Conservation (phyloP, 805 yeast species). For the Lipomyces sp. region DNA sequence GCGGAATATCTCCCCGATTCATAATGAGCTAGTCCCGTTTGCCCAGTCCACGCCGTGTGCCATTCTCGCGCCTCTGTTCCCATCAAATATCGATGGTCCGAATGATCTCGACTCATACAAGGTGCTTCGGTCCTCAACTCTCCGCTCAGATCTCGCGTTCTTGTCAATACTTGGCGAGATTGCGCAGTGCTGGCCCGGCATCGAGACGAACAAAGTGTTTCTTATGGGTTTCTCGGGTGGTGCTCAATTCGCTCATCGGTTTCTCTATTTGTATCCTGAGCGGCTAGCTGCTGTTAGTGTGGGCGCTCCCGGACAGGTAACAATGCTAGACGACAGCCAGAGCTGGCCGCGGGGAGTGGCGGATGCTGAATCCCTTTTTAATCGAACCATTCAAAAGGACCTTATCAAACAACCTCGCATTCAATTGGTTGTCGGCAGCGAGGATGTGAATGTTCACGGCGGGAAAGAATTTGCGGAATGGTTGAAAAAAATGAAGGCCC, state of each 20-base stretch:
- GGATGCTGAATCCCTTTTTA: neutral
- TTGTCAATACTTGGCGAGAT: neutral
- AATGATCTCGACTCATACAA: neutral
- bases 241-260: neutral
- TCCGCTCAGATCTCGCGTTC: neutral
- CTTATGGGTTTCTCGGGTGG: neutral
- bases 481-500: no score
- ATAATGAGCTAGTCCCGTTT: no score
- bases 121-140: neutral
- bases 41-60: no score
- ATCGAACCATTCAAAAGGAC: no score
- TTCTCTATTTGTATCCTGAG: neutral
- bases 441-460: no score
- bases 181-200: neutral
- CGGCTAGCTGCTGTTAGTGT: neutral
- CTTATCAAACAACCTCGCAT: no score
- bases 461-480: no score
- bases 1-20: no score
- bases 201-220: neutral
- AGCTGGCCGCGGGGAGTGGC: neutral
- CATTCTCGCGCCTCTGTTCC: neutral
- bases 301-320: neutral
- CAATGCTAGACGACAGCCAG: neutral
- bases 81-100: neutral
- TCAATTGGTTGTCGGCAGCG: no score